Conservation (phyloP, 768 basidiomycete species). For the Cystofilobasidium ferigula region DNA sequence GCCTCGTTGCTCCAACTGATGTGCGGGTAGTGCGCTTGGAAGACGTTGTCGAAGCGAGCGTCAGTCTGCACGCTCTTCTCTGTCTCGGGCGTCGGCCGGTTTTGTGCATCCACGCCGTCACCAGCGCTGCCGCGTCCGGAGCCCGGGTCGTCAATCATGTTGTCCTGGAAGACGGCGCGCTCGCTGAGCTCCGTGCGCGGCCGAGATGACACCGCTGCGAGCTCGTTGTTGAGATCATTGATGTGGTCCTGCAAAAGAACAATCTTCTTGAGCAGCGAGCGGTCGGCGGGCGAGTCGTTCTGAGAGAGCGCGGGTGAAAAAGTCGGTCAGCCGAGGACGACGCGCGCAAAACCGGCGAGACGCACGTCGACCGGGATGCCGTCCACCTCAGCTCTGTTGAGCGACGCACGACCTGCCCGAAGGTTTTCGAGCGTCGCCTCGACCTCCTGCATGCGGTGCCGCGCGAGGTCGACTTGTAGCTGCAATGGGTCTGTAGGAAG, state of each 20-base stretch:
- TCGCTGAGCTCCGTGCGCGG: slow-evolving; percentile 1
- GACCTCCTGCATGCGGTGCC: slow-evolving; percentile 49
- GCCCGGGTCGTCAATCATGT: not conserved
- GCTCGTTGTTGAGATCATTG: slow-evolving; percentile 40
- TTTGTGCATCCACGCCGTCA: too few relatives aligned
- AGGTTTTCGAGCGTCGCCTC: slow-evolving; percentile 18
- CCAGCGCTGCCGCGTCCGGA: not conserved
- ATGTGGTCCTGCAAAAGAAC: slow-evolving; percentile 54
- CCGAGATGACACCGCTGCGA: not conserved
- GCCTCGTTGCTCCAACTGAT: slow-evolving; percentile 64
- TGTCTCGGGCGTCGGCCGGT: not conserved
- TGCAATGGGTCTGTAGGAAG: slow-evolving; percentile 49
- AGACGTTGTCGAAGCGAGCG: slow-evolving; percentile 85
- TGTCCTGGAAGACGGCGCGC: not conserved
- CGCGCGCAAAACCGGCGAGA: not conserved
- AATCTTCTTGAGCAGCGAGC: slow-evolving; percentile 34
- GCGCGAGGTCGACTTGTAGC: slow-evolving; percentile 55
- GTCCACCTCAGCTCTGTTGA: not conserved
- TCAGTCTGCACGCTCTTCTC: too few relatives aligned
- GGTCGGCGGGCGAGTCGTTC: not conserved
- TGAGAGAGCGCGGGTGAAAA: not conserved
- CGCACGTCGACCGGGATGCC: slow-evolving; percentile 13
- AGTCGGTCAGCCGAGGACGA: not conserved
- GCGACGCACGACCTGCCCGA: not conserved
- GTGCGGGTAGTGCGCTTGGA: slow-evolving; percentile 56